Base-by-base conservation (phyloP, 2,329 filamentous ascomycete genomes). In the Rutstroemia sp. region DNA sequence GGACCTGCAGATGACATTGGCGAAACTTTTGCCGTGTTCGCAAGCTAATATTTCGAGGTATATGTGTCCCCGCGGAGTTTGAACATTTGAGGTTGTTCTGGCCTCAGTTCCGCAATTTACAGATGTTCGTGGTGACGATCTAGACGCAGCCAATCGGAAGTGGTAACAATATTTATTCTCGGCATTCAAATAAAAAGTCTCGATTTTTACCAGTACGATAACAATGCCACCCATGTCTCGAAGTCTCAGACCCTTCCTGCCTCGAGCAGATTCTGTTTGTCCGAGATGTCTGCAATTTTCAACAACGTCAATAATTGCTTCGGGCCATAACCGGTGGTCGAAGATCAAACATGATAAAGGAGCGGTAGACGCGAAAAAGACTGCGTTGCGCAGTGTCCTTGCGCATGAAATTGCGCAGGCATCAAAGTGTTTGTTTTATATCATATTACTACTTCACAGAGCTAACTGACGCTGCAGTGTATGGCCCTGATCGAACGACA, bases 271-370 rank as follows among this genome's bases (percentile, higher is more conserved):
- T 7, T 62, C 53, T 21, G 55, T 64, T 12, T 69, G 63, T 52
- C 53, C 58, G 27, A 57, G 60, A 65, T 69, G 65, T 56, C 46
- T 65, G 8, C 57, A 54, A 51, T 69, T 78, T 61, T 83, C 79
- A 62, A 72, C 70, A 40, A 71, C 75, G 16, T 62, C 76, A 8
- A 57, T 65, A 7, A 67, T 73, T 14, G 72, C 73, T 59, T 85
- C 87, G 23, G 91, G 91, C 14, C 91, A 96, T 73, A 96, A 87
- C 72, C 88, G 91, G 70, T 99, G 94, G 94, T 91, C 90, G 57
- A 95, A 94, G 68, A 97, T 96, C 73, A 89, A 87, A 69, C 94
- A 97, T 72, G 90, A 94, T 71, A 99, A 99, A 73, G 91, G 87
- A 51, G 89, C 86, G 60, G 87, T 86, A 57, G 94, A 99, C 71